phyloP scores from a whole-genome alignment of 2,329 filamentous ascomycete genomes.

The Polytolypa hystricis region DNA sequence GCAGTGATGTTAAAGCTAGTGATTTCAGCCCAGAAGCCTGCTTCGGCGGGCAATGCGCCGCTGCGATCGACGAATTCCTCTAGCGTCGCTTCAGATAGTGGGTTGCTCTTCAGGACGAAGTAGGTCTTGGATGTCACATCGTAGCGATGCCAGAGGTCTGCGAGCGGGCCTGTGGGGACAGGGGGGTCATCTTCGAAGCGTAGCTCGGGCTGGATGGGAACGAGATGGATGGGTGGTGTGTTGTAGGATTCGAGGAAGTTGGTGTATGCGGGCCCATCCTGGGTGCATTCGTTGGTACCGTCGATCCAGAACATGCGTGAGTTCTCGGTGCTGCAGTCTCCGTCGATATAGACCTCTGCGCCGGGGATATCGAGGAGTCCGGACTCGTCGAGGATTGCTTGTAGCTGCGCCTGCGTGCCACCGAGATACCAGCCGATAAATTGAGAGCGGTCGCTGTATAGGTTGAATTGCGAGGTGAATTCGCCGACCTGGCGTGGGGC shows the following conservation, averaged over 20 bases:
- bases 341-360: slow-evolving; percentile 6
- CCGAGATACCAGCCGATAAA: slow-evolving; percentile 12
- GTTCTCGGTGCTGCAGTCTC: slow-evolving; percentile 9
- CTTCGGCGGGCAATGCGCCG: slow-evolving; percentile 5
- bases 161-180: neutral
- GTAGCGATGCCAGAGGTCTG: slow-evolving; percentile 9
- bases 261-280: slow-evolving; percentile 9
- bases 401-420: slow-evolving; percentile 6
- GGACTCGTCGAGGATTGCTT: slow-evolving; percentile 8
- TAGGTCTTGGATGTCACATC: slow-evolving; percentile 10
- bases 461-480: slow-evolving; percentile 12
- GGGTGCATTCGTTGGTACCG: slow-evolving; percentile 7
- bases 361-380: slow-evolving; percentile 9
- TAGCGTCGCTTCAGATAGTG: slow-evolving; percentile 5
- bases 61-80: slow-evolving; percentile 8
- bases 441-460: slow-evolving; percentile 9
- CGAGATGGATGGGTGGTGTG: slow-evolving; percentile 3
- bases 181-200: slow-evolving; percentile 5
- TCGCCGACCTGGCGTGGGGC: slow-evolving; percentile 7
- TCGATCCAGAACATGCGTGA: slow-evolving; percentile 10
- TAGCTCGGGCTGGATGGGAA: too few species aligned
- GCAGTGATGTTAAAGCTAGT: slow-evolving; percentile 10
- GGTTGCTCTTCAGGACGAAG: slow-evolving; percentile 10
- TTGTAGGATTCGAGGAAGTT: slow-evolving; percentile 3
- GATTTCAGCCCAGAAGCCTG: slow-evolving; percentile 11